Evolutionary conservation across 306 rosid species (phyloP).

Genomic region (Quercus agrifolia): DNA sequence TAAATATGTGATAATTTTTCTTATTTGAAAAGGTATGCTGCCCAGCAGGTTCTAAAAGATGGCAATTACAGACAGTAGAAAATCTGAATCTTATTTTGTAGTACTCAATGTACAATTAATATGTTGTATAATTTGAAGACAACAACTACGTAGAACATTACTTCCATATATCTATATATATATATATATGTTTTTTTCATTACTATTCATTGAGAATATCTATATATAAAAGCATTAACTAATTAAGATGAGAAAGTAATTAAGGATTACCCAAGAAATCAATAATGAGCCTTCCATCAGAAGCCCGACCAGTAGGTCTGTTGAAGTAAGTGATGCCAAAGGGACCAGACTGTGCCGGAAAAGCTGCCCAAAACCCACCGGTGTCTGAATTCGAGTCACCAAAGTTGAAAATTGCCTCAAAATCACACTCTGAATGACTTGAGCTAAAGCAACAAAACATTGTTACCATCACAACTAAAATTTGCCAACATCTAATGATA

Average conservation of each 20-base stretch:
- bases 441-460: slow-evolving; percentile 4
- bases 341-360: slow-evolving; percentile 63
- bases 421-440: slow-evolving; percentile 36
- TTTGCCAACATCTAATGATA: neutral
- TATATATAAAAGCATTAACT: too few species aligned
- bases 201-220: too few species aligned
- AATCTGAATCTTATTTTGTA: too few species aligned
- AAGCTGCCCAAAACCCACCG: slow-evolving; percentile 64
- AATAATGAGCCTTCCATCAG: slow-evolving; percentile 75
- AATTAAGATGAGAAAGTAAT: neutral
- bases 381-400: slow-evolving; percentile 80
- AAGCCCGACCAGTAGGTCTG: slow-evolving; percentile 66
- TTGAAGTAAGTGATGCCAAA: slow-evolving; percentile 66
- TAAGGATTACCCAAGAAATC: slow-evolving; percentile 71
- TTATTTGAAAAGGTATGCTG: too few species aligned
- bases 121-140: neutral
- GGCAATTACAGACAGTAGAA: too few species aligned
- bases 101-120: too few species aligned
- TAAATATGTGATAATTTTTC: too few species aligned
- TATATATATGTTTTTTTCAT: too few species aligned
- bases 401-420: slow-evolving; percentile 73
- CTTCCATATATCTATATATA: too few species aligned
- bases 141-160: too few species aligned
- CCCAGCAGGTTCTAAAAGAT: too few species aligned
- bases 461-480: neutral